Evolutionary conservation across 495 filamentous ascomycete genomes (phyloP).

Genomic region (Recurvomyces mirabilis): DNA sequence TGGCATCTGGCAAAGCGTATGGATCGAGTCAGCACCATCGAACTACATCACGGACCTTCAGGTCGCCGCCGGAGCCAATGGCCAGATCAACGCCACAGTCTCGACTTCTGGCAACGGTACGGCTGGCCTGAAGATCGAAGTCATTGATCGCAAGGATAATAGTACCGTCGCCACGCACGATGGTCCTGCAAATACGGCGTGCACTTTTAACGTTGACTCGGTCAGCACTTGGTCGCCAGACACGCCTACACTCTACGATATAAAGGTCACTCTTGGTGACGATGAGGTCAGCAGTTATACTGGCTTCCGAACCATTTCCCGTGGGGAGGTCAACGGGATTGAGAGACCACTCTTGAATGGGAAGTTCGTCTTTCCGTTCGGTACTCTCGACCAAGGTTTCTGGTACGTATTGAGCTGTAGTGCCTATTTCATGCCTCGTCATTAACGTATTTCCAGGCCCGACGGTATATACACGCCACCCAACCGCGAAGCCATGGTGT

Average conservation of each 20-base stretch:
- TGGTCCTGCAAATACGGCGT: conserved; percentile 36
- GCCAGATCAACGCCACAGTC: conserved; percentile 22
- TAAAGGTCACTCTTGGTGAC: conserved; percentile 43
- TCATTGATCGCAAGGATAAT: conserved; percentile 32
- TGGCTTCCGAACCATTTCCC: conserved; percentile 53
- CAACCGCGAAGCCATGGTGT: conserved; percentile 52
- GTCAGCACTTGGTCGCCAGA: conserved; percentile 50
- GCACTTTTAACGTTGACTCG: conserved; percentile 41
- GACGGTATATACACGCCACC: conserved; percentile 54
- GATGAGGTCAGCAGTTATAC: conserved; percentile 50
- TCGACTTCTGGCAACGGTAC: conserved; percentile 26
- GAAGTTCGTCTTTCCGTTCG: conserved; percentile 53
- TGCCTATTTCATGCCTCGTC: not conserved
- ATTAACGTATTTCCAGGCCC: conserved; percentile 51
- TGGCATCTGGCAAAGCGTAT: conserved; percentile 60
- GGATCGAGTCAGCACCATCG: conserved; percentile 48
- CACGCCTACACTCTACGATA: conserved; percentile 50
- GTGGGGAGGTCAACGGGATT: conserved; percentile 45
- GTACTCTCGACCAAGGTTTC: conserved; percentile 57
- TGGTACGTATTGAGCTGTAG: conserved; percentile 48
- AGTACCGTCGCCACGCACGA: conserved; percentile 30
- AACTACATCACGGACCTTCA: conserved; percentile 46
- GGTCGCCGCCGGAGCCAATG: conserved; percentile 21
- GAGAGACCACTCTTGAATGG: conserved; percentile 51
- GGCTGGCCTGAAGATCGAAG: conserved; percentile 34